Conservation (phyloP, 148 eudicot genomes). For the Suaeda aralocaspica region DNA sequence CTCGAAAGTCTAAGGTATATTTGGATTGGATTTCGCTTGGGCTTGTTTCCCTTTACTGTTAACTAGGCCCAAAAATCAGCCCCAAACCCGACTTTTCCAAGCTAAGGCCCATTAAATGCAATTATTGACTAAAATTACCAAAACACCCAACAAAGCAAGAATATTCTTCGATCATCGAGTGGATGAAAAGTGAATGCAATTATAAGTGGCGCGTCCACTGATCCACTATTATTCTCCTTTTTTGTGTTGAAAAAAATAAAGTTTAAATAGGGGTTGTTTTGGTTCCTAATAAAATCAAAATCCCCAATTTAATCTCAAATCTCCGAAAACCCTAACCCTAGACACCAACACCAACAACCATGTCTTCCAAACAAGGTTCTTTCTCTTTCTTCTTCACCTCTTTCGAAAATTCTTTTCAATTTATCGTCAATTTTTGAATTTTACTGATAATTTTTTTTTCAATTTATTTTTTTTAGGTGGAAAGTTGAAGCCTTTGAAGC, state of each 20-base stretch:
- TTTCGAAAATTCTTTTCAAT: background rate
- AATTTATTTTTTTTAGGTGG: constrained; percentile 47
- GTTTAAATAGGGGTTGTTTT: too few relatives aligned
- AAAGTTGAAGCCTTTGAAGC: constrained; percentile 92
- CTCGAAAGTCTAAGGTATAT: too few relatives aligned
- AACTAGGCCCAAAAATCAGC: too few relatives aligned
- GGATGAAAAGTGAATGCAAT: too few relatives aligned
- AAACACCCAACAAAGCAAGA: too few relatives aligned
- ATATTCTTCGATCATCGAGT: too few relatives aligned
- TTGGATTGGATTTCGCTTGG: too few relatives aligned
- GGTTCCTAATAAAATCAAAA: background rate
- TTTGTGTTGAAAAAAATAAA: background rate
- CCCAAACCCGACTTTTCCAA: too few relatives aligned
- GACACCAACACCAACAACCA: constrained; percentile 34
- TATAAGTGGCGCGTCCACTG: background rate
- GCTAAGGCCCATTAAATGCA: too few relatives aligned
- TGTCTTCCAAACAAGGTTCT: constrained; percentile 62
- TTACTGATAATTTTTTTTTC: constrained; percentile 3
- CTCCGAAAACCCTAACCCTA: constrained; percentile 32
- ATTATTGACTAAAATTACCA: too few relatives aligned
- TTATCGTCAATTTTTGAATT: background rate
- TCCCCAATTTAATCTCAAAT: constrained; percentile 2
- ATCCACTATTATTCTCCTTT: background rate
- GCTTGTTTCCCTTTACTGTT: too few relatives aligned
- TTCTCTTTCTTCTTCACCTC: background rate